These are phyloP conservation scores for Helianthus annuus DNA, from an alignment of 129 eudicot genomes.

Conservation along the genomic window DNA sequence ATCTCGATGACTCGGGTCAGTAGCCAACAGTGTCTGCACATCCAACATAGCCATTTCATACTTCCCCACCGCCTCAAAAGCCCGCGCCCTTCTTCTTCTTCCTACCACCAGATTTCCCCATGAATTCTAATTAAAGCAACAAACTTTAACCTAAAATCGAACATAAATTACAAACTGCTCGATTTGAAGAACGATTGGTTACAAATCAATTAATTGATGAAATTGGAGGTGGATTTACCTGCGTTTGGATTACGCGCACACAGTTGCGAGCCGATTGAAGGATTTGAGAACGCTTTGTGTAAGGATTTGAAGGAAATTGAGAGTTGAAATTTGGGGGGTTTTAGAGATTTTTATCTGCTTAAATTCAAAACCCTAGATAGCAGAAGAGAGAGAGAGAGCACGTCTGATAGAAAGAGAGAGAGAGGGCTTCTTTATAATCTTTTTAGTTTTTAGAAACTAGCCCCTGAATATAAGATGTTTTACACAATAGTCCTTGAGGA, in stretches of 20 bases:
- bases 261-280: no score
- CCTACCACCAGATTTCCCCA: conserved; percentile 90
- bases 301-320: background rate
- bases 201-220: no score
- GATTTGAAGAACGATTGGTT: conserved; percentile 5
- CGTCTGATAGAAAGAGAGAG: no score
- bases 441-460: no score
- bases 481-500: no score
- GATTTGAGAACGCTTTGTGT: conserved; percentile 3
- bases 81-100: conserved; percentile 91
- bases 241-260: no score
- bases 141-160: conserved; percentile 16
- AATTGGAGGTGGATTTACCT: no score
- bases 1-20: no score
- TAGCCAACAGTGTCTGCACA: conserved; percentile 62
- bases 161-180: conserved; percentile 11
- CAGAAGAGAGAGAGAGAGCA: background rate
- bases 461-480: no score
- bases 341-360: conserved; percentile 5
- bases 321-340: conserved; percentile 25
- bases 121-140: conserved; percentile 33
- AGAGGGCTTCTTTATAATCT: no score
- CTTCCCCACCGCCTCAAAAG: conserved; percentile 86
- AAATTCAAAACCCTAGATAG: conserved; percentile 50
- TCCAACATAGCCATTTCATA: conserved; percentile 83